Conservation (phyloP, 202 grass and related monocot genomes). For the Musa balbisiana region DNA sequence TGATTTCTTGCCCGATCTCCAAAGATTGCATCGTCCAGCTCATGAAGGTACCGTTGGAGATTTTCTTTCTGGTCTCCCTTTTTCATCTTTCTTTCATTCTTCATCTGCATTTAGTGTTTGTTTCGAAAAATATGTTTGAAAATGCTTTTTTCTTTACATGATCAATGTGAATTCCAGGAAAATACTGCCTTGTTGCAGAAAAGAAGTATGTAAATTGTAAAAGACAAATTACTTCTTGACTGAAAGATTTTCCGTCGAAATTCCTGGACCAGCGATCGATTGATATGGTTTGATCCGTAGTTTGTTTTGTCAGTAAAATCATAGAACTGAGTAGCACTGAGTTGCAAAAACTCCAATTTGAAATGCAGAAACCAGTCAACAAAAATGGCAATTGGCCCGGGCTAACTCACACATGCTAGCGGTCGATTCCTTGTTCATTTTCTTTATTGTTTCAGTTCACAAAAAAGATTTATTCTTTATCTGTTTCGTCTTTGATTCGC, state of each 20-base stretch:
- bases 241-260: neutral
- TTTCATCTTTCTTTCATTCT: too few species aligned
- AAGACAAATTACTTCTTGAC: neutral
- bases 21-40: conserved; percentile 27
- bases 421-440: neutral
- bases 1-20: neutral
- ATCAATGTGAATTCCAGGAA: conserved; percentile 28
- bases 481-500: neutral
- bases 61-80: neutral
- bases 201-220: conserved; percentile 37
- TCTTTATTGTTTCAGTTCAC: neutral
- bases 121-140: too few species aligned
- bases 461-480: neutral
- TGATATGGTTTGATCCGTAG: neutral
- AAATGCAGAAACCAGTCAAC: conserved; percentile 4
- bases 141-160: too few species aligned
- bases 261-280: neutral
- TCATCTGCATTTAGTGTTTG: too few species aligned
- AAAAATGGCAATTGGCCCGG: conserved; percentile 13
- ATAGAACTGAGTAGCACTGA: conserved; percentile 27
- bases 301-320: conserved; percentile 27
- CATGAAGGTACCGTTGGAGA: conserved; percentile 3
- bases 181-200: conserved; percentile 37
- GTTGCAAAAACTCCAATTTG: neutral
- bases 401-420: neutral